Conservation (phyloP, 2,329 filamentous ascomycete genomes). For the Trichoderma koningii region DNA sequence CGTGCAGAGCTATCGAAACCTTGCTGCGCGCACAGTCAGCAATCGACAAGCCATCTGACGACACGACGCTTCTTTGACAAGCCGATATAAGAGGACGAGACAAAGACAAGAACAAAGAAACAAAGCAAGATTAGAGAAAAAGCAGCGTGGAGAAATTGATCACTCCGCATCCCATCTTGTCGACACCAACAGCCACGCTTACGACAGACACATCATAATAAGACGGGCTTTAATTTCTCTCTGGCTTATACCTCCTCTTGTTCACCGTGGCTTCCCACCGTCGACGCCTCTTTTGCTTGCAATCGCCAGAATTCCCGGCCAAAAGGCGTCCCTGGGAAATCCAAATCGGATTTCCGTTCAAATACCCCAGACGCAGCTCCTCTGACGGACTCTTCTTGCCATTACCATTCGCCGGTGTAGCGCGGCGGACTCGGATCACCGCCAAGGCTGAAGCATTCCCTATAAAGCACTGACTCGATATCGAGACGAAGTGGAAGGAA, state of each 20-base stretch:
- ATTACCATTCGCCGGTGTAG: not conserved
- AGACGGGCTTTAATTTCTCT: no score
- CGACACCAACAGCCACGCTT: no score
- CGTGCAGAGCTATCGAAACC: conserved; percentile 18
- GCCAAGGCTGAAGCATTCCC: conserved; percentile 3
- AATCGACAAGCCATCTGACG: not conserved
- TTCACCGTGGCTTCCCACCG: not conserved
- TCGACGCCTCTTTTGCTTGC: conserved; percentile 12
- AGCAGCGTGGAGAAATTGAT: no score
- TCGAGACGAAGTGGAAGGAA: not conserved
- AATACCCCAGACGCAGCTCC: conserved; percentile 9
- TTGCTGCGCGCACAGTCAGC: conserved; percentile 3
- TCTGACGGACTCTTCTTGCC: conserved; percentile 6
- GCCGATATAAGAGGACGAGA: no score
- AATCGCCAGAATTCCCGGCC: conserved; percentile 15
- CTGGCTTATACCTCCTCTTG: no score
- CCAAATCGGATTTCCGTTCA: no score
- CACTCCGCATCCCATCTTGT: no score
- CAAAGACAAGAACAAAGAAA: not conserved
- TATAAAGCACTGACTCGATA: not conserved
- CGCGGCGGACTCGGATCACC: conserved; percentile 6
- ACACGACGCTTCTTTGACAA: no score
- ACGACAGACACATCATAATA: no score
- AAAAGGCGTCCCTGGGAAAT: no score
- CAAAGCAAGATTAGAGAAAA: not conserved